phyloP scores from a whole-genome alignment of 2,329 filamentous ascomycete species.

The Hypoxylon sp. region DNA sequence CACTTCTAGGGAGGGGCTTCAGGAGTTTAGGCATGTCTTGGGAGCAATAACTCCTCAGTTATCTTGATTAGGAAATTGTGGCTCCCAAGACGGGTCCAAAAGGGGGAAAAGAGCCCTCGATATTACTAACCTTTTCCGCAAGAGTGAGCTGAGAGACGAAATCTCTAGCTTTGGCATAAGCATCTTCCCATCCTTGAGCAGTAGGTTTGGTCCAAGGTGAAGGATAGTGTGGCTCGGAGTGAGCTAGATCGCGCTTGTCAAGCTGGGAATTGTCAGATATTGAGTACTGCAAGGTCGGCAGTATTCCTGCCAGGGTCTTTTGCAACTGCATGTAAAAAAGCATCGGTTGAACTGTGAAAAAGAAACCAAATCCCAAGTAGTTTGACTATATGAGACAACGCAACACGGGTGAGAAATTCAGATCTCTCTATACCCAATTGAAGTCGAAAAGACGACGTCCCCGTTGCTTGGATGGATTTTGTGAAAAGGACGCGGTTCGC shows the following conservation, averaged over 20 bases:
- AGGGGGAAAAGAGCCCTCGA: too few relatives aligned
- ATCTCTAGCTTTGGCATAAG: constrained; percentile 79
- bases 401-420: background rate
- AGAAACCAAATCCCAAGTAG: background rate
- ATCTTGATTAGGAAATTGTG: too few relatives aligned
- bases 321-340: constrained; percentile 23
- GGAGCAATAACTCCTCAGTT: too few relatives aligned
- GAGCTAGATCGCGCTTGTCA: constrained; percentile 45
- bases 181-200: constrained; percentile 79
- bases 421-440: background rate
- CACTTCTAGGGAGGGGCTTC: too few relatives aligned
- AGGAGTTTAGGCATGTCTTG: too few relatives aligned
- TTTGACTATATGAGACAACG: background rate
- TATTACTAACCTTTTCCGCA: constrained; percentile 88
- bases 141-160: constrained; percentile 89
- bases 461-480: background rate
- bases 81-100: too few relatives aligned
- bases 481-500: background rate
- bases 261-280: constrained; percentile 44
- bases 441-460: background rate
- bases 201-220: constrained; percentile 87
- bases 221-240: constrained; percentile 71
- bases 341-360: constrained; percentile 10
- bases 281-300: constrained; percentile 29
- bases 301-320: constrained; percentile 17